A percentile compares a stretch with the other conserved stretches of the same genome.
Conservation (phyloP, 257 asterid genomes). For the Solanum bukasovii region DNA sequence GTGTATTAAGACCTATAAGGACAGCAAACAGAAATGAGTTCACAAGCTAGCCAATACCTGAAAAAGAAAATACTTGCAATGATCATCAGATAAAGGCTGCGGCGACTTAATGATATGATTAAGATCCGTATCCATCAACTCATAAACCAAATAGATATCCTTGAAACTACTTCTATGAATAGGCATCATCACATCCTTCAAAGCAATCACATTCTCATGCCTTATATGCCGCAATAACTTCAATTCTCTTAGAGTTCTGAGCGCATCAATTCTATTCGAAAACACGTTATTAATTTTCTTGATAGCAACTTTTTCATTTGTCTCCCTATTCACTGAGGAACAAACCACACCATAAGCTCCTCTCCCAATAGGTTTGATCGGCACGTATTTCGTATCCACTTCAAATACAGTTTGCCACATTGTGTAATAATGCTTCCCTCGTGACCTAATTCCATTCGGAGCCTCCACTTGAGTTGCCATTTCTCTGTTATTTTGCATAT, state of each 20-base stretch:
- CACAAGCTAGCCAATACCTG: constrained; percentile 17
- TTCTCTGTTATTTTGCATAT: constrained; percentile 5
- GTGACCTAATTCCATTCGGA: constrained; percentile 18
- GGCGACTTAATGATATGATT: constrained; percentile 35
- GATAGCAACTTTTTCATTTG: constrained; percentile 33
- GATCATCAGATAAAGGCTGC: constrained; percentile 31
- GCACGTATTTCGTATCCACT: constrained; percentile 30
- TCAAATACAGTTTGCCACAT: constrained; percentile 38
- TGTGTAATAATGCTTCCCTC: constrained; percentile 29
- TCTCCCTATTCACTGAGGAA: constrained; percentile 31
- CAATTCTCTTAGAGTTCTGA: constrained; percentile 39
- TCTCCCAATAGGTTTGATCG: constrained; percentile 33
- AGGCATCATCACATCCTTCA: constrained; percentile 45
- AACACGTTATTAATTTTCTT: constrained; percentile 34
- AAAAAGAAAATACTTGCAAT: constrained; percentile 33
- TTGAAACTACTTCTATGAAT: constrained; percentile 17
- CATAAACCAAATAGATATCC: constrained; percentile 38
- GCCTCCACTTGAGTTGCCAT: constrained; percentile 29
- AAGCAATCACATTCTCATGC: constrained; percentile 33
- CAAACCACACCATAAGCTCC: constrained; percentile 43
- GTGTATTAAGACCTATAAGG: not conserved
- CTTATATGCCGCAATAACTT: constrained; percentile 23
- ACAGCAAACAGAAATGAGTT: not conserved
- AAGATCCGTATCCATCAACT: constrained; percentile 42
- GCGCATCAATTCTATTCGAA: constrained; percentile 26